Evolutionary conservation across 148 eudicot species (phyloP).

Genomic region (Camellia sinensis): DNA sequence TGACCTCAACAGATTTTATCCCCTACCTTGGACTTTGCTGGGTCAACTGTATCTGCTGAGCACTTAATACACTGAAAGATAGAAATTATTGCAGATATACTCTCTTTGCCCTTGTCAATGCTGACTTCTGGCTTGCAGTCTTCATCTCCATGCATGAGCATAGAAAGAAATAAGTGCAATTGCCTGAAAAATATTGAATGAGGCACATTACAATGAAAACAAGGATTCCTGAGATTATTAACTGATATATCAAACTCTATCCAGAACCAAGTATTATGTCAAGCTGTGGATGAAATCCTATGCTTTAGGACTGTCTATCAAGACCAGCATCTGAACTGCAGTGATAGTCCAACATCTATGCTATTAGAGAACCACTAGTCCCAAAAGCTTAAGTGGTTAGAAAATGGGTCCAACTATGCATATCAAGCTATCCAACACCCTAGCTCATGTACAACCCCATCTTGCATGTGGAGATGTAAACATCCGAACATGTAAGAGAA

Average conservation of each 20-base stretch:
- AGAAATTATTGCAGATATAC: conserved; percentile 41
- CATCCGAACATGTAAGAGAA: no score
- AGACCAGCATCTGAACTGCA: neutral
- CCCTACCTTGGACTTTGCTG: conserved; percentile 69
- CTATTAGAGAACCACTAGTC: neutral
- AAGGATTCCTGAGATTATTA: neutral
- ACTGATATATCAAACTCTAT: neutral
- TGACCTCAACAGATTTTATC: neutral
- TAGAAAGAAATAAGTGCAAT: conserved; percentile 76
- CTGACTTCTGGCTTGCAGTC: conserved; percentile 55
- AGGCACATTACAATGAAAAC: neutral
- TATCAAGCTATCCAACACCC: no score
- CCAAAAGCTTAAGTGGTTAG: no score
- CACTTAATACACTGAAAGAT: conserved; percentile 58
- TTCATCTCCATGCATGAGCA: conserved; percentile 72
- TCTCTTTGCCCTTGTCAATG: conserved; percentile 49
- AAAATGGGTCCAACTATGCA: no score
- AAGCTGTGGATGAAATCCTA: neutral
- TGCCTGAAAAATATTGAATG: conserved; percentile 43
- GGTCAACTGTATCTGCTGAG: conserved; percentile 75
- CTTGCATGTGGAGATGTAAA: no score
- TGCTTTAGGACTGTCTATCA: neutral
- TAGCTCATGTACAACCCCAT: no score
- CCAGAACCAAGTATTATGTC: neutral
- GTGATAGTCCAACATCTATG: neutral